phyloP scores from a whole-genome alignment of 2,329 filamentous ascomycete species.

The Colletotrichum incanum region DNA sequence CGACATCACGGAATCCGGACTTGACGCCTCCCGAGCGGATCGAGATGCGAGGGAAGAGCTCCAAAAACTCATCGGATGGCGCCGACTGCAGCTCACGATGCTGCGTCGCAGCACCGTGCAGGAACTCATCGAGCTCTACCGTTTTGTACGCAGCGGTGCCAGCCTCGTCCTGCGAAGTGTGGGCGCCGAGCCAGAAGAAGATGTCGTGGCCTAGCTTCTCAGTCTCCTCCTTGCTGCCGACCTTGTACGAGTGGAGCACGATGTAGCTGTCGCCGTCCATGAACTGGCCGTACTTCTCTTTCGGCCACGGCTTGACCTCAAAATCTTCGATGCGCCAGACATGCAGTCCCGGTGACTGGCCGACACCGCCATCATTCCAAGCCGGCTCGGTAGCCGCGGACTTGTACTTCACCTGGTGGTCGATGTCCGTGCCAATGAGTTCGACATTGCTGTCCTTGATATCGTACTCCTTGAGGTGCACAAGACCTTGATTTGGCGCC shows the following conservation, averaged over 20 bases:
- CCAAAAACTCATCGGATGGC: constrained; percentile 73
- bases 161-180: constrained; percentile 79
- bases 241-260: constrained; percentile 72
- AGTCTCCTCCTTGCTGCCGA: constrained; percentile 59
- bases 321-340: constrained; percentile 80
- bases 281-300: constrained; percentile 71
- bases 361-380: constrained; percentile 74
- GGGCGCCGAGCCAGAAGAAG: constrained; percentile 79
- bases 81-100: constrained; percentile 75
- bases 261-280: constrained; percentile 80
- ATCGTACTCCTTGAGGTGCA: constrained; percentile 76
- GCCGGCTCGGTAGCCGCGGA: constrained; percentile 77
- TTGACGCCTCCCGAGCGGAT: constrained; percentile 73
- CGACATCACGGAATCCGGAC: constrained; percentile 76
- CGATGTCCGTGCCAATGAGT: constrained; percentile 74
- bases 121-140: constrained; percentile 78
- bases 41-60: constrained; percentile 72
- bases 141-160: constrained; percentile 81
- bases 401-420: constrained; percentile 78
- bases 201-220: constrained; percentile 73
- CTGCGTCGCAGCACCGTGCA: constrained; percentile 74
- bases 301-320: constrained; percentile 74
- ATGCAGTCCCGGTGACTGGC: constrained; percentile 67
- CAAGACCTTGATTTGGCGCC: constrained; percentile 73
- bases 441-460: constrained; percentile 79